These are phyloP conservation scores for Metarhizium guizhouense DNA, from an alignment of 2,329 filamentous ascomycete genomes.

Conservation along the genomic window DNA sequence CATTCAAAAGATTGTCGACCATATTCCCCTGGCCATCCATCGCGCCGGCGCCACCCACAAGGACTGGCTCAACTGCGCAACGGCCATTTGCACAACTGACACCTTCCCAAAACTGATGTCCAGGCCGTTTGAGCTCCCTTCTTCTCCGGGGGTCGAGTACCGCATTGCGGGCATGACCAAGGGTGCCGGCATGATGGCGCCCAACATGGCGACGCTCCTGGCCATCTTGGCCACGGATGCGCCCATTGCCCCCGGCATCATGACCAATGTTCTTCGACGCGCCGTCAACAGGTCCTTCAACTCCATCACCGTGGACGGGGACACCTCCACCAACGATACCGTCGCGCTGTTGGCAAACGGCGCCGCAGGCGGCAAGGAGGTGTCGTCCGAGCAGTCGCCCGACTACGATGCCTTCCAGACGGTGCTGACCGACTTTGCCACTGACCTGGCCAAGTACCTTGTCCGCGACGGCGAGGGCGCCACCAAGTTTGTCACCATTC, in stretches of 20 bases:
- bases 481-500: constrained; percentile 95
- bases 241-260: constrained; percentile 58
- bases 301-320: constrained; percentile 91
- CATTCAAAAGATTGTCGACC: constrained; percentile 78
- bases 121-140: constrained; percentile 73
- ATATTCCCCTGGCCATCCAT: constrained; percentile 68
- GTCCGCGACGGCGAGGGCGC: constrained; percentile 95
- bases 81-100: constrained; percentile 95
- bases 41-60: constrained; percentile 67
- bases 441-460: constrained; percentile 81
- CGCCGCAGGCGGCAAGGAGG: constrained; percentile 64
- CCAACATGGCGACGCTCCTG: constrained; percentile 95
- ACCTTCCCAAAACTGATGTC: constrained; percentile 96
- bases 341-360: constrained; percentile 93
- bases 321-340: constrained; percentile 96
- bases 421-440: constrained; percentile 68
- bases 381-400: constrained; percentile 41
- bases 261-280: constrained; percentile 61
- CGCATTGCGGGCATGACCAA: constrained; percentile 92
- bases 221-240: constrained; percentile 89
- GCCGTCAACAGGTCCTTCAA: constrained; percentile 87
- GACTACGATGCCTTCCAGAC: constrained; percentile 65
- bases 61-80: constrained; percentile 78
- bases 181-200: constrained; percentile 97
- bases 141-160: constrained; percentile 66